Conservation (phyloP, 2,329 filamentous ascomycete genomes). For the Calonectria honghensis region DNA sequence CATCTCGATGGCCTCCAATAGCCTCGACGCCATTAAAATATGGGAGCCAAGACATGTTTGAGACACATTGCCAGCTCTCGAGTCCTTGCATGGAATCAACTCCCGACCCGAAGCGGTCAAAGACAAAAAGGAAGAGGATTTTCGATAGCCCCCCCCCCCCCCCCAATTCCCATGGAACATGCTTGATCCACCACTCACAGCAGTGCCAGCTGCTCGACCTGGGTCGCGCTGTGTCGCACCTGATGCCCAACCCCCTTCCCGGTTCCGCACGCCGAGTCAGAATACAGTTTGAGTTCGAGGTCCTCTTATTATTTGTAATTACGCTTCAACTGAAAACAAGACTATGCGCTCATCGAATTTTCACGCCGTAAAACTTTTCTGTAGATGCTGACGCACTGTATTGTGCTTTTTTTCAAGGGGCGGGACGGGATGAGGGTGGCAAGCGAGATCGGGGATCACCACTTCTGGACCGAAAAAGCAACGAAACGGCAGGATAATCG, state of each 20-base stretch:
- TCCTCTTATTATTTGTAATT: neutral
- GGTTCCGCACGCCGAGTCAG: neutral
- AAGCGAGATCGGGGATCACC: neutral
- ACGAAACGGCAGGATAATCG: neutral
- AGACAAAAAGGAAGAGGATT: neutral
- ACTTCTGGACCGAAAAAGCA: neutral
- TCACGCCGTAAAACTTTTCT: neutral
- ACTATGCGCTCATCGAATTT: neutral
- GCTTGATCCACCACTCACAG: neutral
- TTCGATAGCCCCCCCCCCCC: too few relatives aligned
- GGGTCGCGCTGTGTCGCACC: neutral
- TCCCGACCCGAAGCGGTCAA: neutral
- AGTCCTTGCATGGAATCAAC: neutral
- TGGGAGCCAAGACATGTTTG: neutral
- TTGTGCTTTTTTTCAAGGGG: neutral
- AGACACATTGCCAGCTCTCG: neutral
- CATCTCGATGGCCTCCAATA: neutral
- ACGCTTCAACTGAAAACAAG: too few relatives aligned
- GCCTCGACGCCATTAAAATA: neutral
- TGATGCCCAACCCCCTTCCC: neutral
- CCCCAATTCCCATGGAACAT: neutral
- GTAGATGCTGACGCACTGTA: neutral
- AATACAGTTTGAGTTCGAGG: neutral
- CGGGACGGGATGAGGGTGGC: slow-evolving; percentile 6
- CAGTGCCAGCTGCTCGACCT: neutral